Evolutionary conservation across 495 filamentous ascomycete genomes (phyloP), one percentile per base, ranked within the genome.

Genomic region (Aspergillus egyptiacus): DNA sequence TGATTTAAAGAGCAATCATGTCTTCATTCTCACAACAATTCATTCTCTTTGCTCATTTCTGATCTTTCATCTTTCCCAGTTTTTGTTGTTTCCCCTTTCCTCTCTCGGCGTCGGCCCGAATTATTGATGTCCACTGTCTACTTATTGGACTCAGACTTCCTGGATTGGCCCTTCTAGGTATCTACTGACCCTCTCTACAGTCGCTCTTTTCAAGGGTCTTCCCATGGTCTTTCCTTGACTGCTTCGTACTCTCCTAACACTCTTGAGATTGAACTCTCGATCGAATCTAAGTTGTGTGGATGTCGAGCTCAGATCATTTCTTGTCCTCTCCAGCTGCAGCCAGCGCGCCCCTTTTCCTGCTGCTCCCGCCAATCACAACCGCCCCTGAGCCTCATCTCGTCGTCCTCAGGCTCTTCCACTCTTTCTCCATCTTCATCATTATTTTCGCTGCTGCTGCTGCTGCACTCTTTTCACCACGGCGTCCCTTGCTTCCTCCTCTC

Each of bases 351-450:
- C 59, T 62, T 59, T 62, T 55, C 46, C 13, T 22, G 18, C 35
- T n/a, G 40, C 38, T 37, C 36, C 57, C 37, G 37, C 59, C 59
- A 62, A 59, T 56, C 59, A 57, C 53, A 39, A 42, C 40, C 44
- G 34, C 34, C 38, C 32, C 53, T 33, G 42, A 41, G 46, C 46
- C 40, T 46, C 31, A 46, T 15, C 36, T 55, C 22, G 50, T 37
- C 50, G 34, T 32, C 39, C 33, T 45, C 25, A 18, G 46, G 50
- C 33, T 30, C 47, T 38, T 45, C 56, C 53, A 42, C 44, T 37
- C 41, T 48, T 25, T 18, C 43, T 46, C 56, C 43, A 47, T 55
- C 57, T 51, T 48, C 51, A 56, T 20, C 54, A 34, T 48, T 41
- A 34, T 3, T 2, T 15, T 18, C 14, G 11, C n/a, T 28, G 25